Conservation (phyloP, 2,329 filamentous ascomycete species). For the Aureobasidium sp. region DNA sequence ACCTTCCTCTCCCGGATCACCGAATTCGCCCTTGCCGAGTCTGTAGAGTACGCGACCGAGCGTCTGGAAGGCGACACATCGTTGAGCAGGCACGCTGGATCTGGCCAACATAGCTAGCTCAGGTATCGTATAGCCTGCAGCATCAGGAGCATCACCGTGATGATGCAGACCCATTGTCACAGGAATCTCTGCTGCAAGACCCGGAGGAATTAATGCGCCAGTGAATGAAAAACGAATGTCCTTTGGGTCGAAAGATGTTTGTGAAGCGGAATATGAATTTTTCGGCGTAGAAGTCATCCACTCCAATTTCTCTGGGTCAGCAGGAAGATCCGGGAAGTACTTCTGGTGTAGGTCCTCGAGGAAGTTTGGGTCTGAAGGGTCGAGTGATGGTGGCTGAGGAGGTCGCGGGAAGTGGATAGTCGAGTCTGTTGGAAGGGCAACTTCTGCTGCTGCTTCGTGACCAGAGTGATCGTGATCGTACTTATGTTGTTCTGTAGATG, state of each 20-base stretch:
- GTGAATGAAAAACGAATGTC: slow-evolving; percentile 84
- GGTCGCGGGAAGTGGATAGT: slow-evolving; percentile 53
- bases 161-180: slow-evolving; percentile 79
- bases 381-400: slow-evolving; percentile 59
- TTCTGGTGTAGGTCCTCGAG: slow-evolving; percentile 77
- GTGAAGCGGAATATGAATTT: slow-evolving; percentile 74
- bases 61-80: slow-evolving; percentile 87
- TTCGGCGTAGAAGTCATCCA: slow-evolving; percentile 71
- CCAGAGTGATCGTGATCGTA: background rate
- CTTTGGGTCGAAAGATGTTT: slow-evolving; percentile 61
- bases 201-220: slow-evolving; percentile 70
- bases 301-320: slow-evolving; percentile 75
- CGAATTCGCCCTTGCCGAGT: slow-evolving; percentile 65
- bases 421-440: slow-evolving; percentile 15
- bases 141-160: slow-evolving; percentile 84
- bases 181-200: slow-evolving; percentile 64
- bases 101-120: slow-evolving; percentile 76
- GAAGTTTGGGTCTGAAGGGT: slow-evolving; percentile 76
- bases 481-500: background rate
- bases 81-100: slow-evolving; percentile 74
- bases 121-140: slow-evolving; percentile 85
- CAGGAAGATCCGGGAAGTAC: slow-evolving; percentile 83
- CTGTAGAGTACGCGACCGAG: slow-evolving; percentile 78
- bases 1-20: slow-evolving; percentile 39
- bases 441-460: slow-evolving; percentile 5